Evolutionary conservation across 2,329 filamentous ascomycete genomes (phyloP), one percentile per base, ranked within the genome.

Genomic region (Aphanoascus verrucosus): DNA sequence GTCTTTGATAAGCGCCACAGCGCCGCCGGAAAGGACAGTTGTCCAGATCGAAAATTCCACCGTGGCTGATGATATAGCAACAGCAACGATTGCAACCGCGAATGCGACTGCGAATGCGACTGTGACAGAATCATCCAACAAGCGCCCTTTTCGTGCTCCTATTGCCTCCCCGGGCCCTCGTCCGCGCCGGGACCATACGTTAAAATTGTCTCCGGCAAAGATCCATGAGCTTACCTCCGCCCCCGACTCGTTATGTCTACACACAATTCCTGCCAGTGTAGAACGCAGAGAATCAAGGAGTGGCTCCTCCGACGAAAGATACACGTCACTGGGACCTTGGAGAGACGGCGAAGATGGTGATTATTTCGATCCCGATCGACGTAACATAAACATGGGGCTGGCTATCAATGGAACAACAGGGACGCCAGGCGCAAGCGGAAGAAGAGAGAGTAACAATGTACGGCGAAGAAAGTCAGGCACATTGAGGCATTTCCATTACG

Each of bases 201-300:
- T 77, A 55, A 81, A 78, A 59, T 65, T 81, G 31, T 80, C 78
- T 2, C 73, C 74, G 1, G 72, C 71, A 40, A 73, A 79, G 62
- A 75, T 81, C 2, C 72, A 77, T 41, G 76, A 78, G 43, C 70
- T 81, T 41, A 78, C 76, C 5, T 56, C 72, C 14, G 77, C 77
- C 11, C 75, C 77, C 7, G 70, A 76, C 14, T 79, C 76, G 41
- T 69, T 80, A n/a, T 75, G 77, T 2, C 62, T 77, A 37, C 72
- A 74, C 28, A 63, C 71, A 12, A 69, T 70, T 7, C 58, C 57
- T 12, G 46, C 57, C 20, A 61, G 65, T 12, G 34, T 44, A 14
- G 62, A 62, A 8, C 49, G 55, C 9, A 58, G 58, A 28, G 60
- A 58, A 53, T 60, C 62, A 44, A 57, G 57, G 3, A 55, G 60